Evolutionary conservation across 2,329 filamentous ascomycete genomes (phyloP).

Genomic region (Aspergillus sp.): DNA sequence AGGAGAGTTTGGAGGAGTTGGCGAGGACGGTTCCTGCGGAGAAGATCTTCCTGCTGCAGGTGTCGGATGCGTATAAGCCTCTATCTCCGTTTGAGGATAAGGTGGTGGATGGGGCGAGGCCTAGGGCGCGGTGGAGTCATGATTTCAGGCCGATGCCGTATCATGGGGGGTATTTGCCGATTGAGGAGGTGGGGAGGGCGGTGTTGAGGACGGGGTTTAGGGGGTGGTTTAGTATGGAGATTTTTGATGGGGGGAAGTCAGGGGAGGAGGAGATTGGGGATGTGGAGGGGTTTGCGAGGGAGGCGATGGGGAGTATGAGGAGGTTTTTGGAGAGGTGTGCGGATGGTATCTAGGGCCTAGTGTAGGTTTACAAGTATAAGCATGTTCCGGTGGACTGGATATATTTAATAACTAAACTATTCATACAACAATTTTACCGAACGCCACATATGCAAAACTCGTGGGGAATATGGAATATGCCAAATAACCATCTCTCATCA

Average conservation of each 20-base stretch:
- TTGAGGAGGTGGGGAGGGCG: conserved; percentile 64
- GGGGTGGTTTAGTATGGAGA: conserved; percentile 68
- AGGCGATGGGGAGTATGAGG: conserved; percentile 54
- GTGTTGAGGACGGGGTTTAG: conserved; percentile 68
- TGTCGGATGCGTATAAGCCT: conserved; percentile 71
- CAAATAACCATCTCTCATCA: background rate
- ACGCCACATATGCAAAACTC: background rate
- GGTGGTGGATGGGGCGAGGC: conserved; percentile 57
- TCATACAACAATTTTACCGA: background rate
- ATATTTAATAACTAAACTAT: background rate
- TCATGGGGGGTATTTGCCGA: conserved; percentile 69
- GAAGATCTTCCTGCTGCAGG: conserved; percentile 74
- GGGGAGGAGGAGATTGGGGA: conserved; percentile 57
- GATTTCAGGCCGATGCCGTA: conserved; percentile 69
- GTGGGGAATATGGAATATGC: background rate
- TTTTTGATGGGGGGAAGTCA: conserved; percentile 58
- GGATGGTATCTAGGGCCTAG: background rate
- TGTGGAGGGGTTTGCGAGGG: conserved; percentile 51
- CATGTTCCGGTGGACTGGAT: background rate
- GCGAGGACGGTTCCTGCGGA: conserved; percentile 60
- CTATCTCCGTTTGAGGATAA: conserved; percentile 56
- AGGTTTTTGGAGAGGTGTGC: conserved; percentile 45
- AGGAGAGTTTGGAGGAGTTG: conserved; percentile 59
- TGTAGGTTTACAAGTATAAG: background rate
- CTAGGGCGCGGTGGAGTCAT: conserved; percentile 70